These are phyloP conservation scores for Citrus unshiu DNA, from an alignment of 345 rosid genomes.

Conservation along the genomic window DNA sequence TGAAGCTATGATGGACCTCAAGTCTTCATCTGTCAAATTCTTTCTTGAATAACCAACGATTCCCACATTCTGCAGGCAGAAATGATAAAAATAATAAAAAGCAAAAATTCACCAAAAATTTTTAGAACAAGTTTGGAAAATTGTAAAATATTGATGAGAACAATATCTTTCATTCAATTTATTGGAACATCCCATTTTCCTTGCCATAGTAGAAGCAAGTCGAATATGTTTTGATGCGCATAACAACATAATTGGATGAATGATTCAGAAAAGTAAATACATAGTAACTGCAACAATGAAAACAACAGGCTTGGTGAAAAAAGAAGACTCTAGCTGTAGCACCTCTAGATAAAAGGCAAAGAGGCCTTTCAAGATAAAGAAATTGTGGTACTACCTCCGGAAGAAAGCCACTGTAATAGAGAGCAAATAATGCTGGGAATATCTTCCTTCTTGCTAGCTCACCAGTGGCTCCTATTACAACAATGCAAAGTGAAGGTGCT, in stretches of 20 bases:
- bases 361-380: neutral
- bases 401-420: slow-evolving; percentile 72
- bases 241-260: neutral
- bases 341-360: neutral
- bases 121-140: neutral
- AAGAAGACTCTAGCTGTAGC: neutral
- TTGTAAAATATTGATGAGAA: neutral
- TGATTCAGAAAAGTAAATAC: neutral
- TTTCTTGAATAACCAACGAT: slow-evolving; percentile 80
- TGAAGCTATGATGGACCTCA: slow-evolving; percentile 66
- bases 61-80: slow-evolving; percentile 47
- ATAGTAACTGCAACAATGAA: neutral
- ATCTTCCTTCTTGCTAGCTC: slow-evolving; percentile 62
- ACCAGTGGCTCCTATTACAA: slow-evolving; percentile 79
- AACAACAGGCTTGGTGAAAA: neutral
- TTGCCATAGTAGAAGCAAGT: too few species aligned
- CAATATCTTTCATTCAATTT: too few species aligned
- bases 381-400: slow-evolving; percentile 50
- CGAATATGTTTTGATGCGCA: too few species aligned
- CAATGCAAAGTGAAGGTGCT: slow-evolving; percentile 63
- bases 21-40: slow-evolving; percentile 59
- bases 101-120: neutral
- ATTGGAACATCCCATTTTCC: too few species aligned
- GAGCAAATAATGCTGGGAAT: slow-evolving; percentile 74
- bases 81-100: neutral